These are phyloP conservation scores for Aegilops umbellulata DNA, from an alignment of 176 grass and related monocot genomes.

Conservation along the genomic window DNA sequence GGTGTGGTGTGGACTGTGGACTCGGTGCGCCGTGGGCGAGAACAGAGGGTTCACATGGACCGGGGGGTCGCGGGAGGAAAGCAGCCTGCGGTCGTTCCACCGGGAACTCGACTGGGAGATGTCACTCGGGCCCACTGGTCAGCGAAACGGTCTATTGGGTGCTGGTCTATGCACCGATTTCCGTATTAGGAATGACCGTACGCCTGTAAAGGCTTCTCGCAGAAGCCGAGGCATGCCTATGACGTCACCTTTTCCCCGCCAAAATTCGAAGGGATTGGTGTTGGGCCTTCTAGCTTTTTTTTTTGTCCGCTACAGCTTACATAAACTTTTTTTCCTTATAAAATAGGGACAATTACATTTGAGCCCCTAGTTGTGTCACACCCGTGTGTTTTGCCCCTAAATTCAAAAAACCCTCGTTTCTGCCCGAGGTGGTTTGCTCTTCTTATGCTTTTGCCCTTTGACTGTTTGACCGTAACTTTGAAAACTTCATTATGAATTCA, in stretches of 20 bases:
- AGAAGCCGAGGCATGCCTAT: background rate
- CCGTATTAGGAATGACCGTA: background rate
- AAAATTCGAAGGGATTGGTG: background rate
- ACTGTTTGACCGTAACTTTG: too few species aligned
- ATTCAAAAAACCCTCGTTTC: too few species aligned
- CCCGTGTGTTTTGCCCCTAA: too few species aligned
- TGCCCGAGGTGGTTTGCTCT: too few species aligned
- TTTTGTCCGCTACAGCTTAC: too few species aligned
- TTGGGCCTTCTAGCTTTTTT: too few species aligned
- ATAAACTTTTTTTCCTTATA: too few species aligned
- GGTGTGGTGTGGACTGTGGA: background rate
- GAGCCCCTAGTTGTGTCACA: too few species aligned
- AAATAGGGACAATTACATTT: too few species aligned
- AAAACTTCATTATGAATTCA: too few species aligned
- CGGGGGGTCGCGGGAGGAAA: background rate
- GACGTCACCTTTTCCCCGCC: background rate
- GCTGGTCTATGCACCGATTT: background rate
- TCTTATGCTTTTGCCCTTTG: too few species aligned
- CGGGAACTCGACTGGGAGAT: background rate
- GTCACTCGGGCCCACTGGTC: background rate
- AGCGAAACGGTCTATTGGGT: background rate
- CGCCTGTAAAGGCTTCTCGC: background rate
- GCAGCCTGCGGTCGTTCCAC: background rate
- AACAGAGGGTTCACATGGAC: background rate
- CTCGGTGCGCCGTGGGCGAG: background rate